Percentiles rank a stretch among this genome's conserved stretches.
phyloP scores from a whole-genome alignment of 2,329 filamentous ascomycete genomes.

The Arthrobotrys iridis region DNA sequence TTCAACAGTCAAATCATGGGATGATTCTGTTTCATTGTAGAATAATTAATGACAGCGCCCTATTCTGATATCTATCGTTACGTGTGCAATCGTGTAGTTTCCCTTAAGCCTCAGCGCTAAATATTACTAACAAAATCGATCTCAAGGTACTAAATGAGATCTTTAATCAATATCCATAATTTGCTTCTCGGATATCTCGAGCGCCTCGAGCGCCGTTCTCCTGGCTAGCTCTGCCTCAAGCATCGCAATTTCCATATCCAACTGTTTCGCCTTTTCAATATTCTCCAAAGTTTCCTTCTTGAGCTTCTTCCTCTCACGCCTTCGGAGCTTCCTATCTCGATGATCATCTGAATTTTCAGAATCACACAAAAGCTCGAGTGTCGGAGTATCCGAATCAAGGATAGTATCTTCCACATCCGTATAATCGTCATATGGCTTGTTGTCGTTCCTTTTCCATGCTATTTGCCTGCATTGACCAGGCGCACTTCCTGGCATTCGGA shows the following conservation, averaged over 20 bases:
- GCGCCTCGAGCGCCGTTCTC: no score
- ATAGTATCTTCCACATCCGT: constrained; percentile 24
- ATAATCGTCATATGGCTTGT: background rate
- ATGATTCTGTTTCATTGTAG: no score
- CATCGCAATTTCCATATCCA: background rate
- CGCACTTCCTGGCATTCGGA: background rate
- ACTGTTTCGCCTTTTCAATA: constrained; percentile 16
- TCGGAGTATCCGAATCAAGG: constrained; percentile 42
- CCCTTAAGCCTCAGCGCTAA: no score
- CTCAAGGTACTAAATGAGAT: no score
- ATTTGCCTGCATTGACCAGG: background rate
- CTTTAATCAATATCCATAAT: no score
- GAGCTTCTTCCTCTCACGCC: constrained; percentile 52
- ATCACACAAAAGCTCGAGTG: constrained; percentile 33
- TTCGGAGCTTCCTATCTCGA: constrained; percentile 36
- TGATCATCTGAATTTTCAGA: constrained; percentile 29
- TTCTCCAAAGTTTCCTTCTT: constrained; percentile 16
- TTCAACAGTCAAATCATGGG: no score
- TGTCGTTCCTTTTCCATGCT: background rate
- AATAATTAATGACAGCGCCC: no score
- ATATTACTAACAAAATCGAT: no score
- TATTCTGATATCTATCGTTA: no score
- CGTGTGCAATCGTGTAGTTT: no score
- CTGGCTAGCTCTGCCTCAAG: background rate
- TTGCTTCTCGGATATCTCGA: no score